A percentile compares a stretch with the other conserved stretches of the same genome.
These are phyloP conservation scores for Xenosphaeropsis pyriputrescens DNA, from an alignment of 2,329 filamentous ascomycete species.

Conservation along the genomic window DNA sequence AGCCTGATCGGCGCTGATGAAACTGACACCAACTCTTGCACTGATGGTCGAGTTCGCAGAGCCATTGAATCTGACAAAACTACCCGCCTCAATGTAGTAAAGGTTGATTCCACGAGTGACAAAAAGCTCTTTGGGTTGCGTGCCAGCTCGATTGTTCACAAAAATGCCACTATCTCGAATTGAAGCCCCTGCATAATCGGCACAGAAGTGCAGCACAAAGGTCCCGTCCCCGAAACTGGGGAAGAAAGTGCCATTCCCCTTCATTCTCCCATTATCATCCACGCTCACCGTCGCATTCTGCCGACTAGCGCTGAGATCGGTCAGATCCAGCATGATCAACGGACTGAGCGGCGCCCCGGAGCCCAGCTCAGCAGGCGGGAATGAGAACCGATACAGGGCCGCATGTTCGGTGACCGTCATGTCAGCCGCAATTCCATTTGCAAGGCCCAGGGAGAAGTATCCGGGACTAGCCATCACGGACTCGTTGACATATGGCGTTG, in stretches of 20 bases:
- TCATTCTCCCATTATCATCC: constrained; percentile 41
- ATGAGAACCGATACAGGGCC: constrained; percentile 48
- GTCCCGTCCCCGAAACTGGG: constrained; percentile 47
- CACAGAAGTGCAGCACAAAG: constrained; percentile 47
- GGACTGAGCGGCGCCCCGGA: constrained; percentile 24
- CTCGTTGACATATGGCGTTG: constrained; percentile 20
- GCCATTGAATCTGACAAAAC: constrained; percentile 44
- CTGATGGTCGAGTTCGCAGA: constrained; percentile 25
- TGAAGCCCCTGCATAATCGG: constrained; percentile 42
- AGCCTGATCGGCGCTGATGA: constrained; percentile 47
- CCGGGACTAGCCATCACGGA: constrained; percentile 41
- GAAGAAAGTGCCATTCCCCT: constrained; percentile 38
- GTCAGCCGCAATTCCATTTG: constrained; percentile 39
- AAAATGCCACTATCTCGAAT: constrained; percentile 36
- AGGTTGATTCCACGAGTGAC: constrained; percentile 24
- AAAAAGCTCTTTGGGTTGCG: constrained; percentile 25
- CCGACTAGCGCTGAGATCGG: constrained; percentile 43
- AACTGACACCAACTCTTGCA: constrained; percentile 51
- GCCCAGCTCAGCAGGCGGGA: constrained; percentile 23
- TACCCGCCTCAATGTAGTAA: constrained; percentile 39
- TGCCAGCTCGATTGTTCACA: constrained; percentile 31
- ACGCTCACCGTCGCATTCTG: constrained; percentile 36
- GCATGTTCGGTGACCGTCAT: constrained; percentile 49
- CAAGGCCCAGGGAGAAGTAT: constrained; percentile 45
- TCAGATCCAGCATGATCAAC: constrained; percentile 46